These are phyloP conservation scores for Ogataea allantospora DNA, from an alignment of 805 yeast genomes.

Conservation along the genomic window DNA sequence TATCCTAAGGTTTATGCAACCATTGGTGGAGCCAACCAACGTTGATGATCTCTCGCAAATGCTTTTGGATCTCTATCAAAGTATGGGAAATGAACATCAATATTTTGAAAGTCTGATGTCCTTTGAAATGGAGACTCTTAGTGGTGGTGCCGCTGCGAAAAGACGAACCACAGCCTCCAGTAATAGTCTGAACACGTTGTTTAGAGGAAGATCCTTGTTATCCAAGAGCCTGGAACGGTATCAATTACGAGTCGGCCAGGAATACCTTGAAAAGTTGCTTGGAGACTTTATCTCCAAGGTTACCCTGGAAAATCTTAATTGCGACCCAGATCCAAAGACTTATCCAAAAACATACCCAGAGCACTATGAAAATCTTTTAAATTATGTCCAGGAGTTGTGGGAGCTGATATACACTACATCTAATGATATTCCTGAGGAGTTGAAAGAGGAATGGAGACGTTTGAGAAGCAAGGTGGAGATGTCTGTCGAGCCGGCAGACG, in stretches of 20 bases:
- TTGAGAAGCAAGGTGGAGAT: conserved; percentile 65
- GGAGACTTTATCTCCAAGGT: conserved; percentile 63
- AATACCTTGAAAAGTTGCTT: conserved; percentile 68
- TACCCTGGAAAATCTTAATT: conserved; percentile 47
- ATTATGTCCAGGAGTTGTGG: conserved; percentile 62
- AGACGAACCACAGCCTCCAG: conserved; percentile 37
- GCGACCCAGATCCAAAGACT: conserved; percentile 80
- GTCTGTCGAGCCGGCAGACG: conserved; percentile 54
- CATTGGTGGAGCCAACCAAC: conserved; percentile 30
- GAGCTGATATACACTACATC: conserved; percentile 58
- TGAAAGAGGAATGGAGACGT: conserved; percentile 61
- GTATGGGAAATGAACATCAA: conserved; percentile 61
- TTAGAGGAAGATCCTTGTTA: conserved; percentile 82
- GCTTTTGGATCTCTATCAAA: conserved; percentile 71
- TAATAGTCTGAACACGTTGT: conserved; percentile 59
- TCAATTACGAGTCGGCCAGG: conserved; percentile 74
- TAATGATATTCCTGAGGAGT: conserved; percentile 68
- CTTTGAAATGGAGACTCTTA: conserved; percentile 55
- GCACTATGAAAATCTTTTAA: conserved; percentile 38
- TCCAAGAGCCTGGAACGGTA: conserved; percentile 80
- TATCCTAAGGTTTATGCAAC: conserved; percentile 48
- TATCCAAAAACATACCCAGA: conserved; percentile 36
- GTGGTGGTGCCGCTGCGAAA: conserved; percentile 43
- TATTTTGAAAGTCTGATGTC: conserved; percentile 75
- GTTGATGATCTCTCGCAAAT: conserved; percentile 58